phyloP scores from a whole-genome alignment of 805 yeast genomes.

The Lachancea thermotolerans region DNA sequence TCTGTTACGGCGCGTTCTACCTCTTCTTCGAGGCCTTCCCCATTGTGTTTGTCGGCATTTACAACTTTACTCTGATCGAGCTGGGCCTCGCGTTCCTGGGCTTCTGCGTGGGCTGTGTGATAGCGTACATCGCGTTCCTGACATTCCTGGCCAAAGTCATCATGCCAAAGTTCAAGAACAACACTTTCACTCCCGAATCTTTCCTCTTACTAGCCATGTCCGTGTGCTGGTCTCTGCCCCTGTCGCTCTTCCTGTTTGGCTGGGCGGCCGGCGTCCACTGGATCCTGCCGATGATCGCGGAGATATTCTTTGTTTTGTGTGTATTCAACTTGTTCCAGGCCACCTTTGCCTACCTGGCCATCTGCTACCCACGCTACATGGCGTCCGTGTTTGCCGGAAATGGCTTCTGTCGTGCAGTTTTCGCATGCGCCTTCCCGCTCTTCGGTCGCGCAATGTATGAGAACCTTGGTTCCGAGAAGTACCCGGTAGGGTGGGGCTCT shows the following conservation, averaged over 20 bases:
- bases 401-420: slow-evolving; percentile 42
- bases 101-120: slow-evolving; percentile 38
- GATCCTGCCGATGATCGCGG: slow-evolving; percentile 44
- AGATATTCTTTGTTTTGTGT: slow-evolving; percentile 35
- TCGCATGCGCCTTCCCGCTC: slow-evolving; percentile 57
- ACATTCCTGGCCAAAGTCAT: slow-evolving; percentile 23
- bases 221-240: slow-evolving; percentile 38
- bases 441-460: slow-evolving; percentile 56
- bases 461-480: slow-evolving; percentile 41
- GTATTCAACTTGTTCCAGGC: slow-evolving; percentile 46
- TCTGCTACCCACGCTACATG: slow-evolving; percentile 42
- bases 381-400: slow-evolving; percentile 59
- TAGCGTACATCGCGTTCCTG: slow-evolving; percentile 34
- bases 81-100: slow-evolving; percentile 43
- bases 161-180: slow-evolving; percentile 22
- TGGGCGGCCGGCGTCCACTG: slow-evolving; percentile 47
- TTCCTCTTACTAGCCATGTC: slow-evolving; percentile 25
- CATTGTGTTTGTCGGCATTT: slow-evolving; percentile 39
- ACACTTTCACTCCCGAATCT: slow-evolving; percentile 34
- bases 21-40: slow-evolving; percentile 60
- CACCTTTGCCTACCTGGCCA: slow-evolving; percentile 42
- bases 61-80: slow-evolving; percentile 43
- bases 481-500: slow-evolving; percentile 56
- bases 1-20: slow-evolving; percentile 47
- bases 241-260: slow-evolving; percentile 40